These are phyloP conservation scores for Eucalyptus decipiens DNA, from an alignment of 345 rosid genomes.

Conservation along the genomic window DNA sequence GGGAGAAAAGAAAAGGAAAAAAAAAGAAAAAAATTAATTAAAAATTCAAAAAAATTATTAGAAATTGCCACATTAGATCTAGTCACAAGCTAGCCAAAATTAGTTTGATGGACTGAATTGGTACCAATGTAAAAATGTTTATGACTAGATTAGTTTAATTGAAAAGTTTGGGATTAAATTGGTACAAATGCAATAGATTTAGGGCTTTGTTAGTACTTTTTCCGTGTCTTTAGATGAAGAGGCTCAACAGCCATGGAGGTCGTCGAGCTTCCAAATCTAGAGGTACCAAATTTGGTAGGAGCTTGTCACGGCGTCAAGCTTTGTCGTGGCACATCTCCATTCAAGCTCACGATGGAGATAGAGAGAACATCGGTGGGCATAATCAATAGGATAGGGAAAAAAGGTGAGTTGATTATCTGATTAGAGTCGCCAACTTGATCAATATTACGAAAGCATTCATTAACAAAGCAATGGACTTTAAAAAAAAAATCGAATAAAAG, in stretches of 20 bases:
- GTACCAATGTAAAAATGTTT: too few relatives aligned
- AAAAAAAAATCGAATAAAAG: background rate
- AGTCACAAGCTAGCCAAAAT: accelerated
- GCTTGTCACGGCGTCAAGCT: background rate
- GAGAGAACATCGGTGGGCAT: background rate
- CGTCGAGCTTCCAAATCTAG: background rate
- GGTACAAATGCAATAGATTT: too few relatives aligned
- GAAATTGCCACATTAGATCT: accelerated
- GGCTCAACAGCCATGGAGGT: background rate
- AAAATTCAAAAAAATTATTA: too few relatives aligned
- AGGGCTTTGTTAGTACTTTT: too few relatives aligned
- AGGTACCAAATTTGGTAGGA: background rate
- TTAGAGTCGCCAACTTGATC: background rate
- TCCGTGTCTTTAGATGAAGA: background rate
- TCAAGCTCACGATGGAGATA: background rate
- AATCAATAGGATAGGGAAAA: background rate
- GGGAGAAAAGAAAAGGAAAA: accelerated
- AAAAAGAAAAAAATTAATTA: too few relatives aligned
- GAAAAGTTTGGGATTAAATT: accelerated
- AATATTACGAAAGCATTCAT: too few relatives aligned
- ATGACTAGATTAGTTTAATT: too few relatives aligned
- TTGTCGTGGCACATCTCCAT: background rate
- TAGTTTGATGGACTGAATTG: too few relatives aligned
- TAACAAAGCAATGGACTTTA: background rate
- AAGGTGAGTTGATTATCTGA: background rate